Percentiles rank a stretch among this genome's conserved stretches.
These are phyloP conservation scores for Ceratocystis variospora DNA, from an alignment of 2,329 filamentous ascomycete genomes.

Conservation along the genomic window DNA sequence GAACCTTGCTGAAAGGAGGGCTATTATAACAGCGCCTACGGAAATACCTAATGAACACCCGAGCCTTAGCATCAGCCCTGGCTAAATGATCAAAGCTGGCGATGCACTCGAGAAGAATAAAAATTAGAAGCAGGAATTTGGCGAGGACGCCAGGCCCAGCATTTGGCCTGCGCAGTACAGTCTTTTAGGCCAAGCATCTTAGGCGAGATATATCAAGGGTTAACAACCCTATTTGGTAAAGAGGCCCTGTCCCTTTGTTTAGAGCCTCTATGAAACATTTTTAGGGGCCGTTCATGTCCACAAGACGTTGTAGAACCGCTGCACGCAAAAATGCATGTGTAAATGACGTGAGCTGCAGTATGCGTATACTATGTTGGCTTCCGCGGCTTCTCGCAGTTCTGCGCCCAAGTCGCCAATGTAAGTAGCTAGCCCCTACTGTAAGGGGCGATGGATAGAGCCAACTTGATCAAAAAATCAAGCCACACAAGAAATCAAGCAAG, in stretches of 20 bases:
- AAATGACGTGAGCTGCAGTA: too few relatives aligned
- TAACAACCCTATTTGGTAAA: too few relatives aligned
- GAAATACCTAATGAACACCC: background rate
- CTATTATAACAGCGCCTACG: background rate
- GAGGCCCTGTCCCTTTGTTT: too few relatives aligned
- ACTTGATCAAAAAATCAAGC: background rate
- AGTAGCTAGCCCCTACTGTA: background rate
- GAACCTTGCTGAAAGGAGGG: background rate
- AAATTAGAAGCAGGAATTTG: background rate
- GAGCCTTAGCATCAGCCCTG: background rate
- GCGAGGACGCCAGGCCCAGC: background rate
- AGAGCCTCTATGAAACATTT: too few relatives aligned
- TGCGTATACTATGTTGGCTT: too few relatives aligned
- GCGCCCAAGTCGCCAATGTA: background rate
- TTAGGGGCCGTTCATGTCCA: too few relatives aligned
- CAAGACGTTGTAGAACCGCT: too few relatives aligned
- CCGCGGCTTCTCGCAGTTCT: too few relatives aligned
- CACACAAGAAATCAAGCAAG: background rate
- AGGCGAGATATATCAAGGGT: too few relatives aligned
- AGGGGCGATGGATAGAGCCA: background rate
- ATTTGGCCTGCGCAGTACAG: background rate
- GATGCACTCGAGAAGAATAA: too few relatives aligned
- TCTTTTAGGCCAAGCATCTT: background rate
- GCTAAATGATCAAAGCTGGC: background rate
- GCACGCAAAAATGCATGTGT: too few relatives aligned